Percentiles rank a stretch among this genome's conserved stretches.
Evolutionary conservation across 176 grass and related monocot genomes (phyloP).

Genomic region (Carex kokanica): DNA sequence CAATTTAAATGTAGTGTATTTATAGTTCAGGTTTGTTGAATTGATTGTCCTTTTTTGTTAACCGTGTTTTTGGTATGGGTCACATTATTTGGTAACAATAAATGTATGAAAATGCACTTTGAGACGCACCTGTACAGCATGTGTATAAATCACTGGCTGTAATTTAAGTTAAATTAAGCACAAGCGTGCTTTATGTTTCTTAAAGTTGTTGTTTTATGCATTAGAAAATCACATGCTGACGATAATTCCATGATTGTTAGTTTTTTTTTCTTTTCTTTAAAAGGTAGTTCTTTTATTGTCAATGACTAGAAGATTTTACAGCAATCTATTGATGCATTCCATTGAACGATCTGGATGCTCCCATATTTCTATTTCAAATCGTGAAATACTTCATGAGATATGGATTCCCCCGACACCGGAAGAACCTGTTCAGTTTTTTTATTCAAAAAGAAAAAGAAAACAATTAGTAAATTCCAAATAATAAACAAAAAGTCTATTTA

Average conservation of each 20-base stretch:
- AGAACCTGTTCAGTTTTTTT: neutral
- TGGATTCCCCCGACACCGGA: neutral
- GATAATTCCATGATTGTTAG: neutral
- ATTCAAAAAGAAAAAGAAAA: neutral
- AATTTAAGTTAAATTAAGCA: neutral
- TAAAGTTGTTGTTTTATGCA: neutral
- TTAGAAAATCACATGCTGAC: neutral
- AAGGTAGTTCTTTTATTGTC: neutral
- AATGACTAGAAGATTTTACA: neutral
- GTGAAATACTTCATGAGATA: neutral
- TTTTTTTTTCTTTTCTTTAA: neutral
- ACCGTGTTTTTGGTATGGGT: neutral
- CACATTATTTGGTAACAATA: neutral
- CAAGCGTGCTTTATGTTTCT: neutral
- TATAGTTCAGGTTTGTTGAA: slow-evolving; percentile 33
- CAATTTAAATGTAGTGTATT: slow-evolving; percentile 29
- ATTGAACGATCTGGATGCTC: neutral
- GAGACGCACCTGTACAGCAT: neutral
- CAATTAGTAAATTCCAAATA: neutral
- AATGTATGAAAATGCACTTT: neutral
- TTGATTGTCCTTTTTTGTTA: neutral
- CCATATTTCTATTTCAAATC: neutral
- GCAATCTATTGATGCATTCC: neutral
- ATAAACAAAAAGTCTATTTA: neutral
- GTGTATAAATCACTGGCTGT: neutral